A percentile compares a stretch with the other conserved stretches of the same genome.
Evolutionary conservation across 495 filamentous ascomycete genomes (phyloP).

Genomic region (Glonium stellatum): DNA sequence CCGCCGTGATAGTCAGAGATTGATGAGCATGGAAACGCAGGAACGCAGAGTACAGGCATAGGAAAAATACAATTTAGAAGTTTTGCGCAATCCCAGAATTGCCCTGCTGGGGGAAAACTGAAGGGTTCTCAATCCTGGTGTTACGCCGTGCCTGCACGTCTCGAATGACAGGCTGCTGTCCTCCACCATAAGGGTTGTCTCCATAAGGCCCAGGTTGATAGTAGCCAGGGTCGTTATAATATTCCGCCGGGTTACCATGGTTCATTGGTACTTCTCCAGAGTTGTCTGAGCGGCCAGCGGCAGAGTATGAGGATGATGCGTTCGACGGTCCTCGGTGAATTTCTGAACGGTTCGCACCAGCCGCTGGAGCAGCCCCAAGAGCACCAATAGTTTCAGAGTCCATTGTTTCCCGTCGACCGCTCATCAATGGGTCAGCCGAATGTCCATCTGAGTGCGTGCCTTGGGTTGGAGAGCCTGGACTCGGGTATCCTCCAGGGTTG

Average conservation of each 20-base stretch:
- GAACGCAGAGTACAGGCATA: background rate
- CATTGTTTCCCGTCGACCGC: constrained; percentile 51
- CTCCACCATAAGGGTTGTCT: constrained; percentile 46
- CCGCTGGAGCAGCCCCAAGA: constrained; percentile 61
- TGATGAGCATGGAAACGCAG: background rate
- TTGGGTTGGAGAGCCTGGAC: constrained; percentile 59
- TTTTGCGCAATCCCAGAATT: constrained; percentile 98
- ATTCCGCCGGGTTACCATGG: constrained; percentile 41
- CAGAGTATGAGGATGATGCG: constrained; percentile 92
- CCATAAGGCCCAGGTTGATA: constrained; percentile 51
- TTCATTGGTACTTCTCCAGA: constrained; percentile 66
- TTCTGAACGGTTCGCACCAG: constrained; percentile 57
- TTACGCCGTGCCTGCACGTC: constrained; percentile 87
- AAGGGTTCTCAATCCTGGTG: constrained; percentile 85
- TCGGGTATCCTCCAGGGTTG: constrained; percentile 50
- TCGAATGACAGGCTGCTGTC: constrained; percentile 74
- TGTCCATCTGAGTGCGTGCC: constrained; percentile 58
- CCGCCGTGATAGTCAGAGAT: background rate
- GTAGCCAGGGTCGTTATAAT: constrained; percentile 47
- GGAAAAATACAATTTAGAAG: constrained; percentile 49
- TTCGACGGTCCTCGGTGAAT: constrained; percentile 90
- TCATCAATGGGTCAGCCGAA: constrained; percentile 61
- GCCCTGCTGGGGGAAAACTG: constrained; percentile 77
- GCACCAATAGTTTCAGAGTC: constrained; percentile 50
- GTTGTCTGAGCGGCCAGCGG: constrained; percentile 70